Evolutionary conservation across 179 eudicot species (phyloP).

Genomic region (Kewa caespitosa): DNA sequence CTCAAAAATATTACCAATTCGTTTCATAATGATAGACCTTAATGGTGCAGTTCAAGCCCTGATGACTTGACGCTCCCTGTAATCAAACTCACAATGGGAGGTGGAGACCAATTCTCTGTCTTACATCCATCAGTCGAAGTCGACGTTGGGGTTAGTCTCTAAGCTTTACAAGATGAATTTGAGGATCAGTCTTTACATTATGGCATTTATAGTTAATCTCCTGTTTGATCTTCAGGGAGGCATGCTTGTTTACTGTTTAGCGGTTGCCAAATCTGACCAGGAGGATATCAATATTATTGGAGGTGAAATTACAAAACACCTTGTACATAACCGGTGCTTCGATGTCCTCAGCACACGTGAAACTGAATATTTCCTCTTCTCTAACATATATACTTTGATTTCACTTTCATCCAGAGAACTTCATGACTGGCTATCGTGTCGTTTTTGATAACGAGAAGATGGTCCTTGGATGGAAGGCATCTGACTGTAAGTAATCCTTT

Average conservation of each 20-base stretch:
- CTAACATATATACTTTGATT: neutral
- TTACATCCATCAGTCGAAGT: conserved; percentile 37
- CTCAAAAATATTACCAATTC: neutral
- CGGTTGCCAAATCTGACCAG: conserved; percentile 46
- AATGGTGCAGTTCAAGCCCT: conserved; percentile 44
- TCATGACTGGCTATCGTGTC: conserved; percentile 80
- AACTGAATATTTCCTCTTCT: neutral
- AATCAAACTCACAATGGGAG: conserved; percentile 60
- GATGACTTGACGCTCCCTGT: conserved; percentile 28
- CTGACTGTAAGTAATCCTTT: conserved; percentile 58
- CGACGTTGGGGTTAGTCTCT: conserved; percentile 11
- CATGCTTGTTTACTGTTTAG: conserved; percentile 53
- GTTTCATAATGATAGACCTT: neutral
- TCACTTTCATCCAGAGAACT: conserved; percentile 56
- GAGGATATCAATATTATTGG: conserved; percentile 58
- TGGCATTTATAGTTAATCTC: neutral
- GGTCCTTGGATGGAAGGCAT: conserved; percentile 73
- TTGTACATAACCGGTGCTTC: neutral
- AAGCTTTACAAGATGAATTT: neutral
- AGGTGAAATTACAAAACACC: conserved; percentile 51
- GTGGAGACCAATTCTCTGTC: conserved; percentile 45
- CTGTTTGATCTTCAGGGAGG: conserved; percentile 20
- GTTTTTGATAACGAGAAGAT: conserved; percentile 79
- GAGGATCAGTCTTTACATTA: neutral
- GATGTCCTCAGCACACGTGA: neutral